Conservation (phyloP, 2,329 filamentous ascomycete species). For the Diaporthe caulivora region DNA sequence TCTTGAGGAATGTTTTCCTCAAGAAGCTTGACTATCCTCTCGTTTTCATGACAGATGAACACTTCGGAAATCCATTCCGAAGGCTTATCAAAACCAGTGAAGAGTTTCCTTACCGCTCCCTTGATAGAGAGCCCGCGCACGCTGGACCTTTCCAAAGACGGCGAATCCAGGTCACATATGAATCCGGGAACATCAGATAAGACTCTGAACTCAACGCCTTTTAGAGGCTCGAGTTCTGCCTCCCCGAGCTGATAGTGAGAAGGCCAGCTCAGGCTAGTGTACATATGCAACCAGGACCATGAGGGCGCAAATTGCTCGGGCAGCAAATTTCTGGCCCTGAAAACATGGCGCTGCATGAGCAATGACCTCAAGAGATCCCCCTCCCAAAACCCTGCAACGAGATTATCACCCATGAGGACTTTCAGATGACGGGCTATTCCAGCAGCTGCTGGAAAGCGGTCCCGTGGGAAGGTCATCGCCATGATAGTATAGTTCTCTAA, state of each 20-base stretch:
- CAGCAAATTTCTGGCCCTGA: neutral
- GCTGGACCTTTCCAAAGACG: neutral
- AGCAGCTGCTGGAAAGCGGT: neutral
- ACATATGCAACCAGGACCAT: neutral
- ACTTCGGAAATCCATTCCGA: neutral
- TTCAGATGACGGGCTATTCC: neutral
- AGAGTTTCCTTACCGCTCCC: neutral
- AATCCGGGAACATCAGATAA: neutral
- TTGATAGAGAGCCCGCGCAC: neutral
- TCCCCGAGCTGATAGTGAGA: too few relatives aligned
- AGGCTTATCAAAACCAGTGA: neutral
- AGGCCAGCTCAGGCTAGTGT: neutral
- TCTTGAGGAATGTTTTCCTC: neutral
- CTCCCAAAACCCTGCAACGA: constrained; percentile 1
- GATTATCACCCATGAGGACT: neutral
- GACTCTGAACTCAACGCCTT: neutral
- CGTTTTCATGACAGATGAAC: neutral
- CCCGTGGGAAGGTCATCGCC: neutral
- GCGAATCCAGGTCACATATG: neutral
- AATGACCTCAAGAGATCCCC: neutral
- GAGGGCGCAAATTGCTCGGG: neutral
- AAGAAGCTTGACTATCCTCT: neutral
- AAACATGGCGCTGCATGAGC: neutral
- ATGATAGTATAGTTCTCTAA: neutral
- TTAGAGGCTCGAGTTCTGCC: neutral